These are phyloP conservation scores for Solanum arcanum DNA, from an alignment of 257 asterid genomes.

Conservation along the genomic window DNA sequence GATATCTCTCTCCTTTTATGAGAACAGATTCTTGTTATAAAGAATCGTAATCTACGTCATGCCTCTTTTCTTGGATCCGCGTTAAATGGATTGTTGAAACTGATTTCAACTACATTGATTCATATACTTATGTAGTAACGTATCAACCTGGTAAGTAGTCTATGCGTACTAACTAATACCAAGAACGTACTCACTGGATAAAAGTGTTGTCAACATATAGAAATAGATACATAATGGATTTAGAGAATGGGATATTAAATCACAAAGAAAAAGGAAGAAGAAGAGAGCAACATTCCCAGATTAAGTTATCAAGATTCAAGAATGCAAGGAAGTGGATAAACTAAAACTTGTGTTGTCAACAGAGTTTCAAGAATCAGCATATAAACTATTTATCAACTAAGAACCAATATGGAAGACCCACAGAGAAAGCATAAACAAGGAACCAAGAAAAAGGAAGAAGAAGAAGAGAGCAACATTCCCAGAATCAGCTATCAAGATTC, in stretches of 20 bases:
- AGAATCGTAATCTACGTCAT: too few species aligned
- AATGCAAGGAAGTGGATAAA: neutral
- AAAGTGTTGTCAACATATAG: neutral
- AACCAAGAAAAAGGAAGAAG: too few species aligned
- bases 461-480: too few species aligned
- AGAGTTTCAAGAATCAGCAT: neutral
- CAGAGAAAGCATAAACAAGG: too few species aligned
- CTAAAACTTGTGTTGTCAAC: neutral
- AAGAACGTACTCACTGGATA: neutral
- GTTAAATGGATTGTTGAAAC: too few species aligned
- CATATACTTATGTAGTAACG: too few species aligned
- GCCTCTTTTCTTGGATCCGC: too few species aligned
- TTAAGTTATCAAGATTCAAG: neutral
- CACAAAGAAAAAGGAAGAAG: neutral
- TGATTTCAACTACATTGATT: too few species aligned
- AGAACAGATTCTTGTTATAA: neutral
- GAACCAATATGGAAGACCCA: neutral
- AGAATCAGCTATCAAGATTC: too few species aligned
- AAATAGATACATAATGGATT: neutral
- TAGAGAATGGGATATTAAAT: neutral
- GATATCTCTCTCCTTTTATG: neutral
- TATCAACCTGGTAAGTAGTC: too few species aligned
- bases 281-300: neutral
- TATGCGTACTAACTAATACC: too few species aligned
- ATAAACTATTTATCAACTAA: neutral